phyloP scores from a whole-genome alignment of 768 basidiomycete species.

The Suillus occidentalis region DNA sequence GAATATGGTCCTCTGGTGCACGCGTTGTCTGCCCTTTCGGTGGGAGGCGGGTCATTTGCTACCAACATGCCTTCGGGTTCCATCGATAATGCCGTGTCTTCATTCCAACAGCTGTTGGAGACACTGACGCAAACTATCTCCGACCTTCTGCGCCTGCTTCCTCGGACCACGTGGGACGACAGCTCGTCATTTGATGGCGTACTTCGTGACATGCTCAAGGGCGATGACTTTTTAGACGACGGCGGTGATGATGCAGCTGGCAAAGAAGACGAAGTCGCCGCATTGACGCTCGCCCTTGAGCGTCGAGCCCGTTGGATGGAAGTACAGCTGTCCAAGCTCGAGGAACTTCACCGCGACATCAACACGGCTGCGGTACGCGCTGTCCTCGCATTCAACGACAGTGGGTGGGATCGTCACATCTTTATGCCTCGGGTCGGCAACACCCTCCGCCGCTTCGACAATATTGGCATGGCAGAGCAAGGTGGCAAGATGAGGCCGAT shows the following conservation, averaged over 20 bases:
- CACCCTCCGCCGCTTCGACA: conserved; percentile 67
- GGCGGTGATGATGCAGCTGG: conserved; percentile 60
- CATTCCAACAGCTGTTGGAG: conserved; percentile 86
- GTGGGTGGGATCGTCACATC: conserved; percentile 73
- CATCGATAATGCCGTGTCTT: conserved; percentile 88
- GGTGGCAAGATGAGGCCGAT: conserved; percentile 47
- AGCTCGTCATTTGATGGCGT: conserved; percentile 88
- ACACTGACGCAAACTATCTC: conserved; percentile 90
- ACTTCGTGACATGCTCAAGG: conserved; percentile 84
- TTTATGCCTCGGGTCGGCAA: conserved; percentile 72
- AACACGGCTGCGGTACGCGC: conserved; percentile 85
- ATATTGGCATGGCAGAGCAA: conserved; percentile 54
- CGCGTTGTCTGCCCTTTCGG: conserved; percentile 82
- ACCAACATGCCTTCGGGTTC: conserved; percentile 78
- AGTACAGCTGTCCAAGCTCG: conserved; percentile 83
- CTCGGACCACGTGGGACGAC: conserved; percentile 88
- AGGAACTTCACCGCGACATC: conserved; percentile 87
- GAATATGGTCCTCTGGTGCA: conserved; percentile 86
- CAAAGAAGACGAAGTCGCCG: conserved; percentile 83
- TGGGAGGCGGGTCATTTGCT: conserved; percentile 82
- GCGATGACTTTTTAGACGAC: conserved; percentile 84
- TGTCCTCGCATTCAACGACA: conserved; percentile 81
- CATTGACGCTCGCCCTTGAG: conserved; percentile 79
- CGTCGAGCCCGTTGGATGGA: conserved; percentile 95
- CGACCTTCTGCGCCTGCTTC: conserved; percentile 79